Conservation (phyloP, 2,329 filamentous ascomycete genomes). For the Blastomyces emzantsi region DNA sequence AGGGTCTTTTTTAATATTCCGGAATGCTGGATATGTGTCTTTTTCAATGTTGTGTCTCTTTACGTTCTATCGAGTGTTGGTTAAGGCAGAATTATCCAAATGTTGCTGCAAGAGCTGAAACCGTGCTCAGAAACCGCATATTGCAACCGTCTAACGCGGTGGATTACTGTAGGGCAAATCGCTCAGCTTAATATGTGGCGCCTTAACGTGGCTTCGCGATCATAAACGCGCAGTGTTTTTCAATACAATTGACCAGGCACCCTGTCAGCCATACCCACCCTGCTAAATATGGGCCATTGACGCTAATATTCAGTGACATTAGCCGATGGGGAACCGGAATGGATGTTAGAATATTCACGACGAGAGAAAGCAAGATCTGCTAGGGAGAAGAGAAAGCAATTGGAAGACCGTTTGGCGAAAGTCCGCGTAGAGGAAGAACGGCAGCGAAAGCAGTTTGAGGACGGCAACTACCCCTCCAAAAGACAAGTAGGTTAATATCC, state of each 20-base stretch:
- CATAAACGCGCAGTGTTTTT: constrained; percentile 58
- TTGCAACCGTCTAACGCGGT: neutral
- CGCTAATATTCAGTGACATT: constrained; percentile 5
- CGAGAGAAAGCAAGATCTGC: constrained; percentile 60
- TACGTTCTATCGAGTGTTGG: too few relatives aligned
- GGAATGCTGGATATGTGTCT: neutral
- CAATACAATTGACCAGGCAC: constrained; percentile 39
- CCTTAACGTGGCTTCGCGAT: constrained; percentile 82
- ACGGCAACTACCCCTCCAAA: constrained; percentile 42
- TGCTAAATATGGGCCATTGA: neutral
- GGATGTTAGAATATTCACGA: constrained; percentile 72
- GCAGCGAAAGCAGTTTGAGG: constrained; percentile 44
- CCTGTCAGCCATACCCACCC: neutral
- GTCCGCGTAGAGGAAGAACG: constrained; percentile 55
- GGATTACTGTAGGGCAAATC: constrained; percentile 61
- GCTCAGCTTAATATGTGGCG: constrained; percentile 78
- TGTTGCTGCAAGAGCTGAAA: neutral
- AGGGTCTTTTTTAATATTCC: neutral
- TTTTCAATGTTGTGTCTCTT: neutral
- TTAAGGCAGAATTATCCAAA: neutral
- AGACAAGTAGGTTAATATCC: constrained; percentile 28
- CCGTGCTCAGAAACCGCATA: neutral
- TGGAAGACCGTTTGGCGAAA: constrained; percentile 61
- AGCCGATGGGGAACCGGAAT: constrained; percentile 65
- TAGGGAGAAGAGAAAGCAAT: constrained; percentile 56